Evolutionary conservation across 352 stramenopile genomes (phyloP).

Genomic region (Phytophthora pluvialis): DNA sequence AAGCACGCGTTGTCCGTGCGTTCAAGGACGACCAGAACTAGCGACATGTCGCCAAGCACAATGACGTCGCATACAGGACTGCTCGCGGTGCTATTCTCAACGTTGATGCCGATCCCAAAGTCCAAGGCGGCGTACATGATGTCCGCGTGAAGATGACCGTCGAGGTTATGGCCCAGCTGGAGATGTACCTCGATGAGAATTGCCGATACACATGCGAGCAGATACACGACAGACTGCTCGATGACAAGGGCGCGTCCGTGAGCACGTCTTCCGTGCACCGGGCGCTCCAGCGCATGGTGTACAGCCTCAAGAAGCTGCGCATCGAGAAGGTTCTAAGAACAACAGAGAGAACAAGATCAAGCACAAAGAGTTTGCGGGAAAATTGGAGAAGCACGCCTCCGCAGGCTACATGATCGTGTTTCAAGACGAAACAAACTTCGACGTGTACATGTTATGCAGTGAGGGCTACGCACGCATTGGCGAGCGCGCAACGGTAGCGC

Average conservation of each 20-base stretch:
- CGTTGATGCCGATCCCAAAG: background rate
- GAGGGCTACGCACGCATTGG: background rate
- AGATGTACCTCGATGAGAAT: background rate
- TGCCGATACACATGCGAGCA: background rate
- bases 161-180: background rate
- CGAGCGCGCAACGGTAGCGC: background rate
- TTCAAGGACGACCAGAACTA: background rate
- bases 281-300: conserved; percentile 21
- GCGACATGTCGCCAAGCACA: background rate
- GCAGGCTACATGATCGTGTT: conserved; percentile 16
- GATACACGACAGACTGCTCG: background rate
- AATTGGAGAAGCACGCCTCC: conserved; percentile 1
- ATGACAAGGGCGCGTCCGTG: conserved; percentile 13
- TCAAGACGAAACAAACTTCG: background rate
- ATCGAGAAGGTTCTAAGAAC: conserved; percentile 29
- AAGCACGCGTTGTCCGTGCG: background rate
- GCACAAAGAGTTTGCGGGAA: conserved; percentile 10
- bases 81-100: background rate
- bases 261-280: conserved; percentile 13
- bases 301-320: conserved; percentile 19
- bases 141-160: background rate
- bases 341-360: conserved; percentile 22
- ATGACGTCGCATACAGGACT: conserved; percentile 10
- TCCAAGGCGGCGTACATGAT: background rate
- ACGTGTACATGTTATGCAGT: background rate